Conservation (phyloP, 2,329 filamentous ascomycete genomes). For the Purpureocillium takamizusanense region DNA sequence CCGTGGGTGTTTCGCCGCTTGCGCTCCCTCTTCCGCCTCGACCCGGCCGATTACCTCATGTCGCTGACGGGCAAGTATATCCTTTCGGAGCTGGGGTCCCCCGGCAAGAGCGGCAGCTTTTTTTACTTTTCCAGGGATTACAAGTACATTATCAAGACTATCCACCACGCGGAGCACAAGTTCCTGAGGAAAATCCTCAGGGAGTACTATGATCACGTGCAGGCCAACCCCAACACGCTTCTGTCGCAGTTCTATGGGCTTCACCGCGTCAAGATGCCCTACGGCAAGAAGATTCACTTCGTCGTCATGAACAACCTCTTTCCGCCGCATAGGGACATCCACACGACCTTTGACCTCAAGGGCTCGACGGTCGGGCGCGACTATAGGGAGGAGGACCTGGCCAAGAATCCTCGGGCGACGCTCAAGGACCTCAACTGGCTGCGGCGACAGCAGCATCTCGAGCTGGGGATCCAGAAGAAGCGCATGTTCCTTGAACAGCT, state of each 20-base stretch:
- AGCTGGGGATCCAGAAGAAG: conserved; percentile 85
- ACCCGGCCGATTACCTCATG: conserved; percentile 96
- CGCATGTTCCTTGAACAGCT: conserved; percentile 82
- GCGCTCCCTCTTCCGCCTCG: conserved; percentile 76
- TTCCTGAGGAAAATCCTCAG: conserved; percentile 75
- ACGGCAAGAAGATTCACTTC: conserved; percentile 97
- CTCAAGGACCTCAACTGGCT: conserved; percentile 97
- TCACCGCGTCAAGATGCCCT: conserved; percentile 95
- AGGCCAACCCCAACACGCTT: conserved; percentile 88
- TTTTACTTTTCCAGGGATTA: conserved; percentile 99
- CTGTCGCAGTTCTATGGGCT: conserved; percentile 97
- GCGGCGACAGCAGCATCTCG: conserved; percentile 72
- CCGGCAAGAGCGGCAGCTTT: conserved; percentile 96
- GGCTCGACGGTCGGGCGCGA: conserved; percentile 92
- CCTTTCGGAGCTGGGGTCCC: conserved; percentile 89
- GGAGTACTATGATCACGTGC: conserved; percentile 90
- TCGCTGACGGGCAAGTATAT: conserved; percentile 98
- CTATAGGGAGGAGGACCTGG: conserved; percentile 79
- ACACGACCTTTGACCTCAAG: conserved; percentile 94
- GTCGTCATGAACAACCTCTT: conserved; percentile 99
- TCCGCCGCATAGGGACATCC: conserved; percentile 92
- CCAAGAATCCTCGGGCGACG: conserved; percentile 83
- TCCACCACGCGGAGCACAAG: conserved; percentile 90
- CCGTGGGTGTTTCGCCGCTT: conserved; percentile 97
- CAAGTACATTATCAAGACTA: conserved; percentile 99